phyloP scores from a whole-genome alignment of 106 monocot species.

The Dioscorea dumetorum region DNA sequence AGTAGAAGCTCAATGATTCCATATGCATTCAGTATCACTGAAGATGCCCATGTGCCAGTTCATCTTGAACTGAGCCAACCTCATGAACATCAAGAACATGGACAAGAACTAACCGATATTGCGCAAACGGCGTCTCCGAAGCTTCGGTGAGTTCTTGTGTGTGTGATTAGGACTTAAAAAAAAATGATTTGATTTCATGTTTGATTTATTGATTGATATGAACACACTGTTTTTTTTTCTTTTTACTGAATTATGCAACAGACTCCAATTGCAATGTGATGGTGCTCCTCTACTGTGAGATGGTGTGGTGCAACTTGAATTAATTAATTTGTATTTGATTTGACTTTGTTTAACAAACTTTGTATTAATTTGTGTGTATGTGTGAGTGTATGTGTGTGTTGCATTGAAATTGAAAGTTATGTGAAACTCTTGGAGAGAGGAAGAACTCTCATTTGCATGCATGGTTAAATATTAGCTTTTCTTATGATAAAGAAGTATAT shows the following conservation, averaged over 20 bases:
- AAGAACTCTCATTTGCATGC: no score
- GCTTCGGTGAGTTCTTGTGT: slow-evolving; percentile 33
- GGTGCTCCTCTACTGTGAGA: not conserved
- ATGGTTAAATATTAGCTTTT: no score
- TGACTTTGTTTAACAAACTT: no score
- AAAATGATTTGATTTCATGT: not conserved
- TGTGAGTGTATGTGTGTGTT: no score
- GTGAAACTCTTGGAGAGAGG: no score
- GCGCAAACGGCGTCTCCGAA: slow-evolving; percentile 26
- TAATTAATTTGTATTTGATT: no score
- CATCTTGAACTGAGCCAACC: slow-evolving; percentile 60
- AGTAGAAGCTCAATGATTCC: slow-evolving; percentile 15
- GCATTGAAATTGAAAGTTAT: no score
- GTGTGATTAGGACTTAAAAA: not conserved
- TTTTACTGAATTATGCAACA: slow-evolving; percentile 20
- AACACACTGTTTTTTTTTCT: not conserved
- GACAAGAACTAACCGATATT: no score
- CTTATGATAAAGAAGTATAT: no score
- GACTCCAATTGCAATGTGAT: slow-evolving; percentile 43
- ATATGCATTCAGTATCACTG: slow-evolving; percentile 23
- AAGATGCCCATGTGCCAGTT: slow-evolving; percentile 29
- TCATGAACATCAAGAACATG: slow-evolving; percentile 17
- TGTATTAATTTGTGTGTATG: no score
- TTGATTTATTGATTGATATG: not conserved
- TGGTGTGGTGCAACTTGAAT: no score